Base-by-base conservation (phyloP, 352 stramenopile genomes). In the Phytophthora fragariaefolia region DNA sequence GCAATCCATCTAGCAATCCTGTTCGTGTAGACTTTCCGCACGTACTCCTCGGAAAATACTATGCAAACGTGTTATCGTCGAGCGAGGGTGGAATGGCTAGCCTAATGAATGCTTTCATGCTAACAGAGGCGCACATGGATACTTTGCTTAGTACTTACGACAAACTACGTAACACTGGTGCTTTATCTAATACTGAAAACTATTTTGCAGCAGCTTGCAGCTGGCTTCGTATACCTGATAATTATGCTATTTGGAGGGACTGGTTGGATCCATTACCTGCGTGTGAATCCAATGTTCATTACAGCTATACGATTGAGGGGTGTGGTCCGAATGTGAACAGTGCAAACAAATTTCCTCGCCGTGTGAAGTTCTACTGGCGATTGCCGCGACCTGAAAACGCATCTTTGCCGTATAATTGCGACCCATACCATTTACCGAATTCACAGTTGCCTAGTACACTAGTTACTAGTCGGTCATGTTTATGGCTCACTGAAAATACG, bases 11-110 rank as follows among this genome's bases (percentile, higher is more conserved):
- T 1, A 58, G 66, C 36, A 88, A 88, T 26, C 72, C 67, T 0
- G 71, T 88, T 4, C 24, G 53, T 1, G 67, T 79, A 2, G 79
- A 88, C 48, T 89, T 83, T 13, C 76, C 79, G 15, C 52, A 42
- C 1, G 45, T 72, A 4, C 26, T 67, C 3, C 67, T 88, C 0
- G 63, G 73, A 24, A 86, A 85, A 50, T 87, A 81, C 42, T 27
- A 50, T 27, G 55, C 55, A 0, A 56, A 73, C 7, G 1, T 73
- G 10, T 43, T 75, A 42, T 63, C 55, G 7, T 58, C 52, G 9
- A 67, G 18, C 6, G 67, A 68, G 17, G 62, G 62, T 34, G 62
- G 67, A 20, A 40, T 72, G 3, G 51, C 54, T 6, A 66, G 51
- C 23, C 59, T 74, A 4, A 27, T 75, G 24, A 73, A 64, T 17